phyloP scores from a whole-genome alignment of 129 eudicot species.

The Scalesia atractyloides region DNA sequence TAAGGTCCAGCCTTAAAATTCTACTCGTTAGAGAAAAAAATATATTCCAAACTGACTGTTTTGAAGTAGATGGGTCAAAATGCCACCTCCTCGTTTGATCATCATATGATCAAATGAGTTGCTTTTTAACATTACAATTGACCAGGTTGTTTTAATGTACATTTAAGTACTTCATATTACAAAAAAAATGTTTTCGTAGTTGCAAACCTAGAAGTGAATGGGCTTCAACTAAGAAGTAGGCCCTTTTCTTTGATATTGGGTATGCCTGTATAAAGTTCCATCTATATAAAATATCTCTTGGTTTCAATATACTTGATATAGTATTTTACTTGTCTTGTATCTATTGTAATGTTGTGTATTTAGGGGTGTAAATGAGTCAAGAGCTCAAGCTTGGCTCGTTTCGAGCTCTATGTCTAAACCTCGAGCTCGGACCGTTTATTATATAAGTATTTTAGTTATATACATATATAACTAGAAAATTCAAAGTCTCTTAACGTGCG shows the following conservation, averaged over 20 bases:
- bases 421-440: too few relatives aligned
- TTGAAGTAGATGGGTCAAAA: not conserved
- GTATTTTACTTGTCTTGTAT: not conserved
- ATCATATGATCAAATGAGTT: not conserved
- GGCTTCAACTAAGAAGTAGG: too few relatives aligned
- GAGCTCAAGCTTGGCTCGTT: too few relatives aligned
- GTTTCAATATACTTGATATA: not conserved
- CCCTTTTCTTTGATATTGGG: too few relatives aligned
- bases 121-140: not conserved
- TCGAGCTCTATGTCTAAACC: too few relatives aligned
- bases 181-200: not conserved
- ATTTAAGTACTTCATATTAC: not conserved
- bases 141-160: not conserved
- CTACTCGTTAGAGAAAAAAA: not conserved
- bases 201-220: not conserved
- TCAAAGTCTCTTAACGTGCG: too few relatives aligned
- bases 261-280: too few relatives aligned
- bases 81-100: not conserved
- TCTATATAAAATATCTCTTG: too few relatives aligned
- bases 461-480: too few relatives aligned
- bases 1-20: conserved; percentile 43
- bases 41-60: not conserved
- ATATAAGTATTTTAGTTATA: too few relatives aligned
- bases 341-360: not conserved
- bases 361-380: too few relatives aligned